Percentiles rank a stretch among this genome's conserved stretches.
Conservation (phyloP, 2,329 filamentous ascomycete species). For the Berkeleyomyces rouxiae region DNA sequence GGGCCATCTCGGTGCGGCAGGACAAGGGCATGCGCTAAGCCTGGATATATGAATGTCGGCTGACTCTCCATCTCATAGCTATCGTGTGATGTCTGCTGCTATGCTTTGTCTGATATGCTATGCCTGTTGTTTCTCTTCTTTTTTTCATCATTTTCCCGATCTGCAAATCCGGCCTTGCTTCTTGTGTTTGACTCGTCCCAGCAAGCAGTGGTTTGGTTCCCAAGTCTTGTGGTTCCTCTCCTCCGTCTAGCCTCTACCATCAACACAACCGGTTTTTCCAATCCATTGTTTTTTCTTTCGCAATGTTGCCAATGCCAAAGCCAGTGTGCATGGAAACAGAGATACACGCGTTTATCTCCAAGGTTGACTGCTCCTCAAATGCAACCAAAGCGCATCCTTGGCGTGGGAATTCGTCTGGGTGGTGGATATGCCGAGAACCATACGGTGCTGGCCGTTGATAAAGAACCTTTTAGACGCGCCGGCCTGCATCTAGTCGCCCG, state of each 20-base stretch:
- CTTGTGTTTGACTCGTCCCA: not conserved
- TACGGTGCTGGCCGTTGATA: too few relatives aligned
- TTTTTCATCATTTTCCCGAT: not conserved
- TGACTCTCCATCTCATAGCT: slow-evolving; percentile 13
- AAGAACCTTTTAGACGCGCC: too few relatives aligned
- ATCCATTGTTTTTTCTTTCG: not conserved
- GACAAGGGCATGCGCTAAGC: slow-evolving; percentile 13
- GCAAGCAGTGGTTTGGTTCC: not conserved
- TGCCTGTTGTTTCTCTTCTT: not conserved
- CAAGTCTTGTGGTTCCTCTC: not conserved
- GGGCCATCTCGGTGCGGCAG: slow-evolving; percentile 8
- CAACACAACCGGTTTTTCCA: not conserved
- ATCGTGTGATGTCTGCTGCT: slow-evolving; percentile 11
- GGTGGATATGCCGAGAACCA: too few relatives aligned
- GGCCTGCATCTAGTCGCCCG: too few relatives aligned
- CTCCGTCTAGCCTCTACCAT: not conserved
- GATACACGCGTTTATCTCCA: not conserved
- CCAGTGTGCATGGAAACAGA: not conserved
- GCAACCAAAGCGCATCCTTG: too few relatives aligned
- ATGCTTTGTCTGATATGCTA: slow-evolving; percentile 10
- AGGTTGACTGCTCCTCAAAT: not conserved
- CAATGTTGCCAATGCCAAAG: not conserved
- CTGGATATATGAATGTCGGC: slow-evolving; percentile 13
- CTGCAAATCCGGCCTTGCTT: not conserved
- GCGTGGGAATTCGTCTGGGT: too few relatives aligned